Evolutionary conservation across 768 basidiomycete genomes (phyloP), one percentile per base, ranked within the genome.

Genomic region (Trametes maxima): DNA sequence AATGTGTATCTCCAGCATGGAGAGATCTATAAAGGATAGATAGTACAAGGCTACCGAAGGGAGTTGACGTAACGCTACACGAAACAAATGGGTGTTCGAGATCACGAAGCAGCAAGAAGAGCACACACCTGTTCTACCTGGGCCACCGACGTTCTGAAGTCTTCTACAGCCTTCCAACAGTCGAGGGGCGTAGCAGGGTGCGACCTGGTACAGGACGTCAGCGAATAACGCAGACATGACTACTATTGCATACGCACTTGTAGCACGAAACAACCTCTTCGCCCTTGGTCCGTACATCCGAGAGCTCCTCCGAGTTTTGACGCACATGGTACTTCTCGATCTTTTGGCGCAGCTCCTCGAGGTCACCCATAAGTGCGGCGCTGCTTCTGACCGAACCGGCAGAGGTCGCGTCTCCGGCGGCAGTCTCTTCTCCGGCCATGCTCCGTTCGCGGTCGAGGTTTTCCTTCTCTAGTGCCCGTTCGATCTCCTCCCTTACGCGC

Each of bases 391-490:
- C 69, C 28, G 78, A 72, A 21, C 75, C 78, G 33, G 75, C 67
- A 10, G 70, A 62, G 46, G 77, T 70, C 21, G 73, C 71, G 21
- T 74, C 78, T 53, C 77, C 74, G 33, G 71, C 71, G 40, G 59
- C 68, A 36, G 48, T 63, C 57, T 70, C 71, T 17, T 62, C 66
- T 28, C 80, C 83, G 16, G 80, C 79, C 78, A 82, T 79, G 25
- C 74, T 72, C 65, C 78, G 80, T 75, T 94, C 92, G 59, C 82
- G 81, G 73, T 94, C 90, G 52, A 95, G 73, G 74, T 95, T 95
- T 77, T 95, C 93, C 77, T 87, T 89, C 78, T 95, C 90, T 49
- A 95, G 78, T 1, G 90, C 91, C 35, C 72, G 77, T 68, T 91
- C 88, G 36, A 95, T 93, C 75, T 92, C 84, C 48, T 79, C 76